A percentile compares a stretch with the other conserved stretches of the same genome.
Evolutionary conservation across 1,284 basidiomycete species (phyloP).

Genomic region (Cryptococcus sp.): DNA sequence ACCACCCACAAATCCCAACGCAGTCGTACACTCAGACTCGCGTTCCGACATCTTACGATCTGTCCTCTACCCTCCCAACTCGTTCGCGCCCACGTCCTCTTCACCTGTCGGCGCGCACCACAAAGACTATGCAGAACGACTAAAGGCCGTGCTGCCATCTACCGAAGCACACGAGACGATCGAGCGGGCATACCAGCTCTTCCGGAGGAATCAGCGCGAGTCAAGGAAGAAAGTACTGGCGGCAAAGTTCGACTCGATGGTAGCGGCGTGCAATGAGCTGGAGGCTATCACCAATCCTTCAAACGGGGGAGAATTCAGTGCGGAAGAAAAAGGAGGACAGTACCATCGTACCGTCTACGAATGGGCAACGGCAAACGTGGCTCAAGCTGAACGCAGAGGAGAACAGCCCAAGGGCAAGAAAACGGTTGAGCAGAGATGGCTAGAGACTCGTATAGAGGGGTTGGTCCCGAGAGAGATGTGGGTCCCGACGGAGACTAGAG

Average conservation of each 20-base stretch:
- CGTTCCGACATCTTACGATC: conserved; percentile 72
- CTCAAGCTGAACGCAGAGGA: conserved; percentile 55
- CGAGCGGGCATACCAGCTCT: conserved; percentile 84
- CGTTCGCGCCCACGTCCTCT: conserved; percentile 47
- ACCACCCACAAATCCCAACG: conserved; percentile 7
- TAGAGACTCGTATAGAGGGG: conserved; percentile 76
- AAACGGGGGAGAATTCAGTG: conserved; percentile 8
- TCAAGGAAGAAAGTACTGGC: conserved; percentile 65
- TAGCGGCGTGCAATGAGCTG: conserved; percentile 75
- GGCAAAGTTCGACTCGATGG: conserved; percentile 76
- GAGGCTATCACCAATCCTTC: conserved; percentile 54
- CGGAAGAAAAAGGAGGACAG: conserved; percentile 12
- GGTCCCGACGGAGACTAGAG: conserved; percentile 52
- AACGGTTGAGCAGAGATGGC: conserved; percentile 64
- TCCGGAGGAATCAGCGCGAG: conserved; percentile 72
- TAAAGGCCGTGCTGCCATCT: conserved; percentile 75
- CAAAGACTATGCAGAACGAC: conserved; percentile 67
- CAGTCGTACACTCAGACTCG: conserved; percentile 57
- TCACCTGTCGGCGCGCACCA: conserved; percentile 80
- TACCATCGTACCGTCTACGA: conserved; percentile 59
- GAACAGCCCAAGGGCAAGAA: conserved; percentile 59
- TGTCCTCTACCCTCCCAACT: conserved; percentile 73
- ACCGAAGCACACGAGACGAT: conserved; percentile 92
- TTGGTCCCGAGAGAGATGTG: conserved; percentile 67
- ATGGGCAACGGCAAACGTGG: conserved; percentile 64